These are phyloP conservation scores for Pyrrhoderma noxium DNA, from an alignment of 1,284 basidiomycete genomes.

Conservation along the genomic window DNA sequence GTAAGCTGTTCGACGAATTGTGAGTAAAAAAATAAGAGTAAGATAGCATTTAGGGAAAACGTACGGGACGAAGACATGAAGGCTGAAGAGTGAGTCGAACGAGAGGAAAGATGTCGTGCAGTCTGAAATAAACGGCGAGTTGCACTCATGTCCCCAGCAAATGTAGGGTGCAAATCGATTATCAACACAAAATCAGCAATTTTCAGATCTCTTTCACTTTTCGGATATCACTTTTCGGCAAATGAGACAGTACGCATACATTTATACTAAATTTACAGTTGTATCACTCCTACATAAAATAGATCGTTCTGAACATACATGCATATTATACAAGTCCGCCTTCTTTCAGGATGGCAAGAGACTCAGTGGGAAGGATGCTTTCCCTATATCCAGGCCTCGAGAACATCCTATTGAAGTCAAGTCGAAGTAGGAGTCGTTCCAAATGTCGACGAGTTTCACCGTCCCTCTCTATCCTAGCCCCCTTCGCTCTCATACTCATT, in stretches of 20 bases:
- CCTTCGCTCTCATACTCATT: constrained; percentile 38
- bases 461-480: constrained; percentile 36
- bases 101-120: constrained; percentile 45
- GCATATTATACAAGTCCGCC: constrained; percentile 10
- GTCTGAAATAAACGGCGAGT: constrained; percentile 50
- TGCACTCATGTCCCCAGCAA: constrained; percentile 21
- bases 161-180: neutral
- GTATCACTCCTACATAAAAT: constrained; percentile 1
- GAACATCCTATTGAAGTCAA: constrained; percentile 82
- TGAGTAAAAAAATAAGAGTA: constrained; percentile 11
- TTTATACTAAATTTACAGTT: neutral
- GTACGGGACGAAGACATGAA: constrained; percentile 53
- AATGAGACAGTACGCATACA: neutral
- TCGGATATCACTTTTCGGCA: neutral
- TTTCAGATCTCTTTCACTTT: constrained; percentile 1
- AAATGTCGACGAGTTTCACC: constrained; percentile 71
- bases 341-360: constrained; percentile 24
- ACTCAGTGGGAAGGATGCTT: constrained; percentile 43
- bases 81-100: constrained; percentile 24
- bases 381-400: constrained; percentile 42
- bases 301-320: constrained; percentile 20
- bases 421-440: constrained; percentile 71
- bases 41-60: constrained; percentile 25
- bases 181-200: constrained; percentile 5
- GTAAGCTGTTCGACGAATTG: constrained; percentile 43